Evolutionary conservation across 1,284 basidiomycete genomes (phyloP).

Genomic region (Malassezia pachydermatis): DNA sequence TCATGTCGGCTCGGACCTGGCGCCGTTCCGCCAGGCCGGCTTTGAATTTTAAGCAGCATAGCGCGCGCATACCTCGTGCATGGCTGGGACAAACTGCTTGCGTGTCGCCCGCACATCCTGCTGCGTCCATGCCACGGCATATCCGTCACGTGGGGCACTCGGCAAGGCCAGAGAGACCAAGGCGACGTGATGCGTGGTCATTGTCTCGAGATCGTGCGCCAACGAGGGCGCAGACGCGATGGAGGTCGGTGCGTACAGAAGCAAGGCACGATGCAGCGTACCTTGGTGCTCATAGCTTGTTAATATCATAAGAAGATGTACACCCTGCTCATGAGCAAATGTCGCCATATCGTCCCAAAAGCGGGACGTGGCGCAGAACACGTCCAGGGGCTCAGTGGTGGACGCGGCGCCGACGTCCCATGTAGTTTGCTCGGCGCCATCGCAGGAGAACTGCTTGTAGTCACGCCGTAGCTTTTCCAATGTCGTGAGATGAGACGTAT

Average conservation of each 20-base stretch:
- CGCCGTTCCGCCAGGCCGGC: slow-evolving; percentile 64
- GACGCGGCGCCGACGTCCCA: slow-evolving; percentile 12
- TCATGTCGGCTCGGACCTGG: slow-evolving; percentile 54
- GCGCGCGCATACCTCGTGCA: slow-evolving; percentile 1
- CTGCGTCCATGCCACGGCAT: slow-evolving; percentile 6
- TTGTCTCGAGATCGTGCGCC: neutral
- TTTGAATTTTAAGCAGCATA: slow-evolving; percentile 63
- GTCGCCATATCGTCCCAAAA: neutral
- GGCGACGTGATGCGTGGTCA: slow-evolving; percentile 2
- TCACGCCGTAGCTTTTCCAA: slow-evolving; percentile 76
- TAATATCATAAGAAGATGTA: slow-evolving; percentile 5
- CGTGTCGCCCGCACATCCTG: slow-evolving; percentile 13
- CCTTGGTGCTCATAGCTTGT: slow-evolving; percentile 3
- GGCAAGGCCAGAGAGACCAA: slow-evolving; percentile 1
- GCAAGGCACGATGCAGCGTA: slow-evolving; percentile 1
- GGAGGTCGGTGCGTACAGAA: slow-evolving; percentile 1
- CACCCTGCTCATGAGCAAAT: neutral
- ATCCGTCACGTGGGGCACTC: neutral
- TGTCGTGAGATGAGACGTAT: slow-evolving; percentile 60
- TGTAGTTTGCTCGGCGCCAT: neutral
- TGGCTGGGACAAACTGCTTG: slow-evolving; percentile 14
- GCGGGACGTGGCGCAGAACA: neutral
- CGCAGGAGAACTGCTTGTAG: slow-evolving; percentile 60
- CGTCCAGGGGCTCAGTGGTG: neutral
- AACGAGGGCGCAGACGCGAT: neutral